Conservation (phyloP, 2,329 filamentous ascomycete species). For the Hymenoscyphus albidus region DNA sequence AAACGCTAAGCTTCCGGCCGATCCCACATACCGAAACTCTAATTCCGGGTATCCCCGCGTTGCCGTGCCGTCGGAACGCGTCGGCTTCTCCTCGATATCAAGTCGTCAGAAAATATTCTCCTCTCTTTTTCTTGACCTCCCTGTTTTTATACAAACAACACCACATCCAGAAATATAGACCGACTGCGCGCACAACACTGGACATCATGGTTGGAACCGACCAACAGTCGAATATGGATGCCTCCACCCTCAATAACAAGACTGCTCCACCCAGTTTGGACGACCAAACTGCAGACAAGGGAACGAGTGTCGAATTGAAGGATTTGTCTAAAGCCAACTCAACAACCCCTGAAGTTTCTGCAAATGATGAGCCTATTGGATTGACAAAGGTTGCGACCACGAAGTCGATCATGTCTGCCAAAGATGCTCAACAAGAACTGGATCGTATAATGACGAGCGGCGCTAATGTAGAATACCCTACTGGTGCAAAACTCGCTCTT, state of each 20-base stretch:
- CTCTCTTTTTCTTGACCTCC: not conserved
- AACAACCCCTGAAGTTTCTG: constrained; percentile 14
- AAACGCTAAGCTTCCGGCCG: no score
- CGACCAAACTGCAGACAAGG: constrained; percentile 17
- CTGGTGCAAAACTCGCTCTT: constrained; percentile 28
- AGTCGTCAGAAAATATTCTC: no score
- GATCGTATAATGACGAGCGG: constrained; percentile 29
- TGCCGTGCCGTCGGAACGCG: no score
- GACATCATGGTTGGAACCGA: not conserved
- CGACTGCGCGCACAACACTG: not conserved
- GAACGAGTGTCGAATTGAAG: constrained; percentile 7
- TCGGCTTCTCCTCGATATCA: no score
- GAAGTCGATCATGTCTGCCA: constrained; percentile 7
- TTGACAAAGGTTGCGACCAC: no score
- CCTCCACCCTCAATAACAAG: constrained; percentile 10
- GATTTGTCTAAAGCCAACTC: constrained; percentile 11
- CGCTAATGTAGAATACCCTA: constrained; percentile 32
- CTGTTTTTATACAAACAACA: not conserved
- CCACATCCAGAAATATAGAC: not conserved
- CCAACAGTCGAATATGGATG: not conserved
- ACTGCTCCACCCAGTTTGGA: constrained; percentile 17
- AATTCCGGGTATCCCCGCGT: no score
- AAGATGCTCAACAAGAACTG: constrained; percentile 21
- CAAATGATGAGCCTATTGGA: not conserved
- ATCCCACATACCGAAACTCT: no score